These are phyloP conservation scores for Colletotrichum caudatum DNA, from an alignment of 2,329 filamentous ascomycete species.

Conservation along the genomic window DNA sequence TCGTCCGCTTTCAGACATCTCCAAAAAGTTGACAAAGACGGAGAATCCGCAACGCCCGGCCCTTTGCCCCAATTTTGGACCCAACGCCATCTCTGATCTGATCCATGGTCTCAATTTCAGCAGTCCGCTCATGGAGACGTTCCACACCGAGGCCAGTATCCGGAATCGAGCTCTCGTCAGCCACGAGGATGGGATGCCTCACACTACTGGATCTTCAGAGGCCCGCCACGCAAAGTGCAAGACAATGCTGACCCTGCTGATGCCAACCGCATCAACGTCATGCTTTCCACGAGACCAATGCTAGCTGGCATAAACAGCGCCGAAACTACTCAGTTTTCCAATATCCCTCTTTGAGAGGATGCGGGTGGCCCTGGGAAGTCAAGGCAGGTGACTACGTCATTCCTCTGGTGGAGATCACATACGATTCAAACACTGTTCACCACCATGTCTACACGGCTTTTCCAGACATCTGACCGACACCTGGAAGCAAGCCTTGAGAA, in stretches of 20 bases:
- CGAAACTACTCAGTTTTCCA: neutral
- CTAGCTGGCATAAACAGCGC: neutral
- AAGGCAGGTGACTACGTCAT: neutral
- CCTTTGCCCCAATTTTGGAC: no score
- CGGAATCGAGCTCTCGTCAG: neutral
- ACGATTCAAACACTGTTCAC: neutral
- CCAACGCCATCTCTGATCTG: no score
- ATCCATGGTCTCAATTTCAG: no score
- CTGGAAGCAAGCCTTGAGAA: neutral
- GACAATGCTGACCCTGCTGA: no score
- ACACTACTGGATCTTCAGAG: neutral
- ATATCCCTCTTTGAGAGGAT: neutral
- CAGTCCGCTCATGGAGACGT: neutral
- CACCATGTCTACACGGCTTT: neutral
- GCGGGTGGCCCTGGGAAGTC: neutral
- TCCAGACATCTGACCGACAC: neutral
- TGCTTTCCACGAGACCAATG: neutral
- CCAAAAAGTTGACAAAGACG: no score
- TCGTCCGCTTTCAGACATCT: no score
- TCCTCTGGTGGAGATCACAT: neutral
- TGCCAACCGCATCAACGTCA: no score
- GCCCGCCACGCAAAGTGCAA: neutral
- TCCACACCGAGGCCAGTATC: neutral
- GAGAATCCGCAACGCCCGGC: no score
- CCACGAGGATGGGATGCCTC: neutral